Base-by-base conservation (phyloP, 768 basidiomycete species). In the Suillus americanus region DNA sequence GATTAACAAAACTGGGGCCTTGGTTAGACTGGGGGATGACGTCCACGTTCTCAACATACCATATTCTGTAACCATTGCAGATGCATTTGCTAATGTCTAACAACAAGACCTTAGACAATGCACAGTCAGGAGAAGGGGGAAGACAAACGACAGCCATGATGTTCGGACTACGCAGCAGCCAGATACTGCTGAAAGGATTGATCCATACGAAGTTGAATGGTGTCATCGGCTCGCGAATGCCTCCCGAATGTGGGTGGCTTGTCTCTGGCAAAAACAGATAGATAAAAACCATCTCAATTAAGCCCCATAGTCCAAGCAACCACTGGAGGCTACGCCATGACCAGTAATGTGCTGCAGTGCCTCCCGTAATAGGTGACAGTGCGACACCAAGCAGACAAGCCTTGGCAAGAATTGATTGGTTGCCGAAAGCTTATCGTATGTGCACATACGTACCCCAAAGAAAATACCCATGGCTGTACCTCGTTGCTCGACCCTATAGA, bases 261-360 rank as follows among this genome's bases (percentile, higher is more conserved):
- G 87, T 89, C 67, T 89, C 88, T 0, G 88, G 87, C n/a, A 88
- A 80, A 41, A 78, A 79, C 5, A 80, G 46, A 1, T 71, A 61
- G 46, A 87, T 79, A 2, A 72, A 64, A 10, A 79, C 16, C 54
- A 83, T 79, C 2, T 77, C 73, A 1, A 78, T 5, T 1, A 82
- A 57, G 2, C 81, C 85, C n/a, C 75, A 67, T 3, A 78, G 25
- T 5, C 79, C 80, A 1, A 89, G 65, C 0, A 67, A 69, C 23
- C 74, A 71, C 71, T 89, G 86, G 74, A 86, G 81, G 6, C 78
- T 60, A 0, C 88, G 79, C 87, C 88, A 89, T 0, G 87, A 87
- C 5, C 78, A 78, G 66, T 87, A 86, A 59, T 86, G 78, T 38
- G 55, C 55, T 13, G 55, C 55, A 25, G 8, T 16, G 37, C 55